Base-by-base conservation (phyloP, 164 flowering plant genomes). In the Tinospora cordifolia region DNA sequence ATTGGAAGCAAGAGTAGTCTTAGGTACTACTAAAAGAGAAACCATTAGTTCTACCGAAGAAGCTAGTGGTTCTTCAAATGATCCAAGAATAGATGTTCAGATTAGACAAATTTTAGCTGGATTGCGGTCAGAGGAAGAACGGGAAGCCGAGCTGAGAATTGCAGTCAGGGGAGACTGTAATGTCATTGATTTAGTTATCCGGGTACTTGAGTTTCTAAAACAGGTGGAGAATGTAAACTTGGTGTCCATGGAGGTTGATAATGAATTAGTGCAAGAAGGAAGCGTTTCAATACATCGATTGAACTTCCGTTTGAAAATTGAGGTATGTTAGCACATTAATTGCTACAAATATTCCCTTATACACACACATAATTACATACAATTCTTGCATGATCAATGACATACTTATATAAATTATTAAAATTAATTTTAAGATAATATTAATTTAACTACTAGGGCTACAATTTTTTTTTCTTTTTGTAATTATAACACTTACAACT, bases 181-280 rank as follows among this genome's bases (percentile, higher is more conserved):
- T 11, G 27, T 77, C 36, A 22, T 64, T 39, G 83, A 85, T 77
- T 63, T 89, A 74, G 54, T 78, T 21, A 79, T 82, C 44, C 54
- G 76, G 6, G 13, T 89, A 11, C 68, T 89, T 15, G 88, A 86
- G 60, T 88, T 86, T 73, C 69, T 92, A 76, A 90, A 78, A 62
- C 77, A 65, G 54, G 72, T 72, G 60, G 60, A 70, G 12, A 71
- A 82, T 77, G 79, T 81, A 8, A 82, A 72, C 69, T 39, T 92
- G 71, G 27, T 79, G 49, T 84, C 83, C 67, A 60, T 90, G 66
- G 82, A 88, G 63, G 87, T 87, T 27, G 72, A 72, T 25, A 77
- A 82, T 21, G 72, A 19, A 19, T 19, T 21, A 54, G 2, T 63
- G 36, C 63, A 63, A 39, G 76, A 75, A 63, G 17, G 81, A 14